Base-by-base conservation (phyloP, 1,284 basidiomycete species). In the Chiua sp. region DNA sequence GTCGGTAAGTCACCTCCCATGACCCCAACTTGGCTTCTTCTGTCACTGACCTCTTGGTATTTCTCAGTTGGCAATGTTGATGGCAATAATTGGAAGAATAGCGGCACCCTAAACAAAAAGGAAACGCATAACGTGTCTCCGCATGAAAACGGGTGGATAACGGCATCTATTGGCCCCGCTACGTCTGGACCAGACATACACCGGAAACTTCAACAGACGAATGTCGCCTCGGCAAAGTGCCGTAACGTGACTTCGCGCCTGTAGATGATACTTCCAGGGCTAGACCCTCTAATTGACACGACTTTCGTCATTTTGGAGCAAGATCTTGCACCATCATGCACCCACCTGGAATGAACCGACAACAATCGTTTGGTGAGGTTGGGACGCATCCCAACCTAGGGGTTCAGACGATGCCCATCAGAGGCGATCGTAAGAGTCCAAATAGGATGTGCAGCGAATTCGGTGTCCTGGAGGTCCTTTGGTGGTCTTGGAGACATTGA, bases 281-380 rank as follows among this genome's bases (percentile, higher is more conserved):
- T 84, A 83, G 57, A 92, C 90, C 3, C 77, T 91, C 60, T 88
- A 85, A 65, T 80, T 83, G 1, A 83, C 83, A 84, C 62, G 86
- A 87, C 68, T 78, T 83, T 56, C 81, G 80, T 39, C 78, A 79
- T 57, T 75, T 78, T 54, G 74, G 73, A 47, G 7, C 76, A 80
- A 55, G 84, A 83, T 57, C 82, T 90, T 63, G 64, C 80, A 7
- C 84, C 86, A 26, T 7, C 80, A 85, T 51, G 84, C 87, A 4
- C 81, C 87, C 4, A 92, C 91, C 80, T 82, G 82, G 46, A 76
- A 67, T 23, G 89, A 91, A 60, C 66, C 68, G 46, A 60, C 79
- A 91, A 53, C 91, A 92, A 71, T 92, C 91, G 3, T 92, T 93
- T 65, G 79, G 84, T 48, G 92, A 91, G 15, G 74, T 85, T 32